Evolutionary conservation across 768 basidiomycete genomes (phyloP), one percentile per base, ranked within the genome.

Genomic region (Pisolithus microcarpus): DNA sequence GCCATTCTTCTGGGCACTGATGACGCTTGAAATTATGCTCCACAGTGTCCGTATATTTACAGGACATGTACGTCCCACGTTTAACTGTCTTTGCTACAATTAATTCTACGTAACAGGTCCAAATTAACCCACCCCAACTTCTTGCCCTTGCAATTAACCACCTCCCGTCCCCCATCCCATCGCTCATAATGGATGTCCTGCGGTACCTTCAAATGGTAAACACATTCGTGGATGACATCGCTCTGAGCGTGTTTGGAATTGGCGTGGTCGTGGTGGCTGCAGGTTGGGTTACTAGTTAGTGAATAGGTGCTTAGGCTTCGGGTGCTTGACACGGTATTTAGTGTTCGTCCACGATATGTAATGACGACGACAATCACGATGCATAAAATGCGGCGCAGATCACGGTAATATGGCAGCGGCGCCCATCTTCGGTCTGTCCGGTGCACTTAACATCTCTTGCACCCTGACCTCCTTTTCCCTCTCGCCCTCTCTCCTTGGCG

Each of bases 1-100:
- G 87, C 82, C 86, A 1, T 87, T 91, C 70, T 87, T 91, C 64
- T 89, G 85, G 85, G 83, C 79, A 7, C 90, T 91, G 53, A 78
- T 79, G 37, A 84, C 88, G 0, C 62, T 91, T 4, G 79, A 90
- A 56, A 72, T 90, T 21, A 74, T 75, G 18, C 61, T 91, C 40
- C 86, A 90, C 58, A 87, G 88, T 8, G 60, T 82, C 56, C 80
- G 82, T 49, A 79, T 91, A 66, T 82, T 87, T 61, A 76, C 75
- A 11, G 80, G 82, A 51, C 76, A 84, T 54, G 87, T 87, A 61
- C 61, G 85, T 68, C 23, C 19, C 42, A 11, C 7, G 9, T 46
- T 5, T 2, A 3, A 9, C 49, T 11, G 30, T 47, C 61, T 23
- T 34, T 31, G 34, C 21, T 38, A 37, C 46, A 42, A 11, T 15